Percentiles rank a stretch among this genome's conserved stretches.
These are phyloP conservation scores for Pterulicium gracile DNA, from an alignment of 1,284 basidiomycete genomes.

Conservation along the genomic window DNA sequence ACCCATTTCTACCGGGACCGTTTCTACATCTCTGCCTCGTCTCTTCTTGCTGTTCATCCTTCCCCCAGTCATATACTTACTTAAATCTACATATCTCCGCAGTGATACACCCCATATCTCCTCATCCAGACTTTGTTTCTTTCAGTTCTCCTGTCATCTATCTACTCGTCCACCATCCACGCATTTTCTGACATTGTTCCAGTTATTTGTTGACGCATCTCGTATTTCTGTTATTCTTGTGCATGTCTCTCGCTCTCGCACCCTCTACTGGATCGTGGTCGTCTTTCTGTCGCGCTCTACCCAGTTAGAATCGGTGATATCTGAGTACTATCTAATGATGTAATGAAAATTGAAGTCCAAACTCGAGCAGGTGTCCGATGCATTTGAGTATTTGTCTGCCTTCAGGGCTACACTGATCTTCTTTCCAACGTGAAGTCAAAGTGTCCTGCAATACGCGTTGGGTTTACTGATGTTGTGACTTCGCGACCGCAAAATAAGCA, in stretches of 20 bases:
- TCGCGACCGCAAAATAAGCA: no score
- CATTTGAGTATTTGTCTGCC: no score
- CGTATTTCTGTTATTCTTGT: neutral
- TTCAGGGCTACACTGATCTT: no score
- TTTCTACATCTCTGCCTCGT: neutral
- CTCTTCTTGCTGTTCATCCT: neutral
- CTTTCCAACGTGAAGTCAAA: no score
- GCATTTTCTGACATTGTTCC: no score
- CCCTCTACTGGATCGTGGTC: neutral
- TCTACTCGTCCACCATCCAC: neutral
- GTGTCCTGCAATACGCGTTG: no score
- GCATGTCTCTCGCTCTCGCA: no score
- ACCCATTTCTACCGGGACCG: neutral
- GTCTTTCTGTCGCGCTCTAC: neutral
- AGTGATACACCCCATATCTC: neutral
- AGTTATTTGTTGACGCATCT: neutral
- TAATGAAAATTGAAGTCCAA: no score
- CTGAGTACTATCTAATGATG: neutral
- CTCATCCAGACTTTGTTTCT: neutral
- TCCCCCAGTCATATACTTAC: neutral
- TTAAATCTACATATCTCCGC: neutral
- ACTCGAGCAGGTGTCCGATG: no score
- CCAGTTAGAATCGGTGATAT: neutral
- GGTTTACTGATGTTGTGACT: no score
- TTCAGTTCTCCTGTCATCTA: neutral